Evolutionary conservation across 805 yeast species (phyloP).

Genomic region (Pichia eremophila): DNA sequence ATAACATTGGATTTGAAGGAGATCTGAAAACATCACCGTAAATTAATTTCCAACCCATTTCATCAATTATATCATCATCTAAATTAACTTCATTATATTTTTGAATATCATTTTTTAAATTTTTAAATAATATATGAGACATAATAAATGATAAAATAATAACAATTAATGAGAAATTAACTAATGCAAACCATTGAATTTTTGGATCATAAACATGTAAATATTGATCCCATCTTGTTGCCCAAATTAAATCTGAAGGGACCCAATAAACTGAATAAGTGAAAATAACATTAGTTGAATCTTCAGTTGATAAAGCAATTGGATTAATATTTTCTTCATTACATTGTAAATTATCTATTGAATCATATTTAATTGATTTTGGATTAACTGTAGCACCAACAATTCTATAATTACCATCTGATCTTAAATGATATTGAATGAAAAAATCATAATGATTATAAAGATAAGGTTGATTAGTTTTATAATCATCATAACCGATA

Average conservation of each 20-base stretch:
- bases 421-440: conserved; percentile 76
- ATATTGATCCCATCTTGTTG: conserved; percentile 97
- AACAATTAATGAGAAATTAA: conserved; percentile 79
- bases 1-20: conserved; percentile 58
- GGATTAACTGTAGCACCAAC: conserved; percentile 86
- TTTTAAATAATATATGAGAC: conserved; percentile 67
- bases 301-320: conserved; percentile 39
- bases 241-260: conserved; percentile 77
- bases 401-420: conserved; percentile 62
- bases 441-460: conserved; percentile 73
- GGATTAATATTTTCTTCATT: conserved; percentile 26
- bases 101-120: conserved; percentile 76
- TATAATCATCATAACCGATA: conserved; percentile 59
- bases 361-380: conserved; percentile 32
- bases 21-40: conserved; percentile 93
- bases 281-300: conserved; percentile 54
- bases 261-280: conserved; percentile 77
- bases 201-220: conserved; percentile 85
- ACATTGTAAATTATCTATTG: conserved; percentile 14
- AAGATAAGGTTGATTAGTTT: conserved; percentile 41
- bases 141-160: conserved; percentile 66
- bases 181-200: conserved; percentile 91
- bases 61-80: conserved; percentile 82
- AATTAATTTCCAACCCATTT: conserved; percentile 93
- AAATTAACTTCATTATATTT: conserved; percentile 84